phyloP scores from a whole-genome alignment of 2,329 filamentous ascomycete species.

The Albifimbria verrucaria region DNA sequence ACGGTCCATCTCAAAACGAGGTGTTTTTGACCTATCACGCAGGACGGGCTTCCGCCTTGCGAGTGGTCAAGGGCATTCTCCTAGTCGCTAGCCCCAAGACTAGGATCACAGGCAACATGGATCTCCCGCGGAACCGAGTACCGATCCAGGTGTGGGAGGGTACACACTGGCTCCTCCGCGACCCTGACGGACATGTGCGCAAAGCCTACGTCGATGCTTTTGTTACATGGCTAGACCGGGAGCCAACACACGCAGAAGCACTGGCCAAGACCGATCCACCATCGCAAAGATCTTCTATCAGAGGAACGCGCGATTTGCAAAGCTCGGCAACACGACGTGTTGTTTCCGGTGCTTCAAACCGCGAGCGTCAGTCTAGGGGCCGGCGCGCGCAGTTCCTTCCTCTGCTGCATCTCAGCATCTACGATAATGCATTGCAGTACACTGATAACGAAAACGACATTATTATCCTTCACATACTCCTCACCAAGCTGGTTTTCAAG shows the following conservation, averaged over 20 bases:
- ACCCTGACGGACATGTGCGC: constrained; percentile 73
- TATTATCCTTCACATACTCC: constrained; percentile 71
- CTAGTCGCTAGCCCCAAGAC: constrained; percentile 71
- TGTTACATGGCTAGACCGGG: constrained; percentile 78
- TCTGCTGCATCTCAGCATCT: constrained; percentile 81
- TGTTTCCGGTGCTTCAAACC: constrained; percentile 63
- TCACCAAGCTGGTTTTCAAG: constrained; percentile 69
- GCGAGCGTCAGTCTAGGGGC: constrained; percentile 51
- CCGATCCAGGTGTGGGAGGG: constrained; percentile 88
- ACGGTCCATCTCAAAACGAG: constrained; percentile 45
- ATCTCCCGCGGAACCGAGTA: constrained; percentile 70
- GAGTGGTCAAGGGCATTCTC: constrained; percentile 78
- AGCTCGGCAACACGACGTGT: constrained; percentile 51
- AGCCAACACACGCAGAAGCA: constrained; percentile 66
- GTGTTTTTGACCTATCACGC: constrained; percentile 50
- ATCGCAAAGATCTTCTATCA: constrained; percentile 38
- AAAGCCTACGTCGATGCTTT: constrained; percentile 83
- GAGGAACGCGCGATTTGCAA: constrained; percentile 36
- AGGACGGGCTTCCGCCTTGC: constrained; percentile 64
- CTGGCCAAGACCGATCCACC: constrained; percentile 56
- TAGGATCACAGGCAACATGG: constrained; percentile 54
- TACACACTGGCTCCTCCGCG: constrained; percentile 89
- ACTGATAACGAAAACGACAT: constrained; percentile 72
- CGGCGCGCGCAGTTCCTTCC: constrained; percentile 72
- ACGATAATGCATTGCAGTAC: constrained; percentile 77